A percentile compares a stretch with the other conserved stretches of the same genome.
phyloP scores from a whole-genome alignment of 2,329 filamentous ascomycete species.

The Paraconiothyrium sp. region DNA sequence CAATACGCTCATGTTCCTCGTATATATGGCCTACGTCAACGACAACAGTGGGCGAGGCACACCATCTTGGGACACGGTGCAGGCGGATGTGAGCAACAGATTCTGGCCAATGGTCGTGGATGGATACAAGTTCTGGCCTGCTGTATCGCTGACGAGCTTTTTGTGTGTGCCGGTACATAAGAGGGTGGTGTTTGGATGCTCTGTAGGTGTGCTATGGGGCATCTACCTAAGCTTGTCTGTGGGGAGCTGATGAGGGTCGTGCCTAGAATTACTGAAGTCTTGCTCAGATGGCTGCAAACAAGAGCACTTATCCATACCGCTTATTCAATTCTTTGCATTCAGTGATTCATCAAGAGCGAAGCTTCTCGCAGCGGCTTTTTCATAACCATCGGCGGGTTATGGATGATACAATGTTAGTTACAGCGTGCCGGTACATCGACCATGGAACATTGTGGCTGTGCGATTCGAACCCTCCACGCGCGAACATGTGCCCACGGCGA shows the following conservation, averaged over 20 bases:
- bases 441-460: not conserved
- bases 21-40: constrained; percentile 64
- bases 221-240: constrained; percentile 75
- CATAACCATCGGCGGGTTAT: not conserved
- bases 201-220: constrained; percentile 78
- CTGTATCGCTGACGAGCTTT: constrained; percentile 76
- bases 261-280: not conserved
- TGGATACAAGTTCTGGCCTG: constrained; percentile 77
- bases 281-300: not conserved
- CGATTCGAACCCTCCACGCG: not conserved
- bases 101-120: constrained; percentile 66
- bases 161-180: constrained; percentile 75
- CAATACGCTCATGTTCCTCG: constrained; percentile 73
- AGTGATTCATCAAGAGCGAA: not conserved
- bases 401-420: not conserved
- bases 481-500: not conserved
- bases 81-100: constrained; percentile 56
- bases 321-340: not conserved
- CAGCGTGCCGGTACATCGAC: not conserved
- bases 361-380: not conserved
- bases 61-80: constrained; percentile 35
- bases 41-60: constrained; percentile 40
- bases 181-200: constrained; percentile 74
- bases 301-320: not conserved
- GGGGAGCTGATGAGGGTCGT: constrained; percentile 14